Evolutionary conservation across 305 asterid genomes (phyloP), one percentile per base, ranked within the genome.

Genomic region (Fraxinus sp.): DNA sequence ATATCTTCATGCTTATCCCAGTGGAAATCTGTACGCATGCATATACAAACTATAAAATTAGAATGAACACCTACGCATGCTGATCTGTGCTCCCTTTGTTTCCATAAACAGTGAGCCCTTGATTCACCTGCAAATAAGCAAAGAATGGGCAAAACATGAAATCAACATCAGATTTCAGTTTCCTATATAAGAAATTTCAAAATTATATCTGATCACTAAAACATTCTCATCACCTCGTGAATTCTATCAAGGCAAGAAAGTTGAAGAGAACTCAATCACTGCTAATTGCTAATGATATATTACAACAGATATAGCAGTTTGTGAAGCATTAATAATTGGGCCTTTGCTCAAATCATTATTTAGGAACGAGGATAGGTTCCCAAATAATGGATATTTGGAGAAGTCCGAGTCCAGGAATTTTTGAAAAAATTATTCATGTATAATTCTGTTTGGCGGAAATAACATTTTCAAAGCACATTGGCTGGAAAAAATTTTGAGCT

Each of bases 21-120:
- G 78, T 35, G 78, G 16, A 78, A 66, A 78, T 81, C 66, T 57
- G 70, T 78, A 59, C 30, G 74, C 79, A 62, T 4, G 72, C 73
- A 64, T 83, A 16, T 36, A 78, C 62, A 85, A n/a, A 10, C 11
- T 71, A 85, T 20, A 74, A 83, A 82, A 77, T 59, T 33, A 76
- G 68, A 85, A 85, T 8, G 77, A 71, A 80, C 71, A 89, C 98
- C 20, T 88, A 97, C 98, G 98, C 99, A 83, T 97, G 99, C 86
- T 97, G 99, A 88, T 97, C 98, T 82, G 99, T 97, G 92, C 99
- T 97, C 87, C 99, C 99, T 87, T 97, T 97, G 91, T 97, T 97
- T 87, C 99, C 99, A 86, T 97, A 97, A 44, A 97, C 99, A 73
- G 94, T 87, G 74, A 97, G 81, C 28, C 99, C 98, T 86, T 97